Percentiles rank a stretch among this genome's conserved stretches.
phyloP scores from a whole-genome alignment of 495 filamentous ascomycete genomes.

The Penicillium silybi region DNA sequence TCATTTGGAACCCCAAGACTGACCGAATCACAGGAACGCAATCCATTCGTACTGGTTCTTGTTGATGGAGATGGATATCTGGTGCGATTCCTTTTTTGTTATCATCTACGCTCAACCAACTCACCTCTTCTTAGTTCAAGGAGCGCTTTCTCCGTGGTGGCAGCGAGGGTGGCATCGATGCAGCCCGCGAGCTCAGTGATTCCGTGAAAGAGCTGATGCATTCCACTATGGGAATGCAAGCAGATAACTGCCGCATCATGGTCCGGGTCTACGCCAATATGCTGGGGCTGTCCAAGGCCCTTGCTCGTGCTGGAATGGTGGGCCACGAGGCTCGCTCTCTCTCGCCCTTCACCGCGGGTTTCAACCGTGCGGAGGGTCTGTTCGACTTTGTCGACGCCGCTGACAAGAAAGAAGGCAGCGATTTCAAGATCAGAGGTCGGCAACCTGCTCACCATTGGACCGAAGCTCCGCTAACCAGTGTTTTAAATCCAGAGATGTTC shows the following conservation, averaged over 20 bases:
- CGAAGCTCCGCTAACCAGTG: background rate
- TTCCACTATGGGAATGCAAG: conserved; percentile 42
- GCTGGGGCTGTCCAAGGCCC: conserved; percentile 46
- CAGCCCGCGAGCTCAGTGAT: conserved; percentile 51
- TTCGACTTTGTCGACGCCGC: conserved; percentile 62
- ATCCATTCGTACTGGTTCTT: conserved; percentile 57
- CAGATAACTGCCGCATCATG: conserved; percentile 54
- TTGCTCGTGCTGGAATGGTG: conserved; percentile 45
- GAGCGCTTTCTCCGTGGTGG: conserved; percentile 50
- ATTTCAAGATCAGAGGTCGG: conserved; percentile 56
- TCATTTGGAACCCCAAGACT: background rate
- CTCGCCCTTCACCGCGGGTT: conserved; percentile 51
- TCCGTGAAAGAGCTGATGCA: conserved; percentile 45
- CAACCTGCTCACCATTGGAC: background rate
- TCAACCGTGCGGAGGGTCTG: conserved; percentile 55
- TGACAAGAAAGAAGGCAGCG: conserved; percentile 57
- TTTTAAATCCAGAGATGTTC: conserved; percentile 44
- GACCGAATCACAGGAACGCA: conserved; percentile 39
- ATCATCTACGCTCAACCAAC: too few species aligned
- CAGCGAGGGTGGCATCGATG: conserved; percentile 52
- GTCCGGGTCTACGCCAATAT: conserved; percentile 60
- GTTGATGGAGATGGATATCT: conserved; percentile 62
- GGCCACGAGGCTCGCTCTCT: conserved; percentile 51
- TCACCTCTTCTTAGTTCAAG: conserved; percentile 39
- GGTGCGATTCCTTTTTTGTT: conserved; percentile 9